Evolutionary conservation across 345 rosid species (phyloP).

Genomic region (Pelargonium nanum): DNA sequence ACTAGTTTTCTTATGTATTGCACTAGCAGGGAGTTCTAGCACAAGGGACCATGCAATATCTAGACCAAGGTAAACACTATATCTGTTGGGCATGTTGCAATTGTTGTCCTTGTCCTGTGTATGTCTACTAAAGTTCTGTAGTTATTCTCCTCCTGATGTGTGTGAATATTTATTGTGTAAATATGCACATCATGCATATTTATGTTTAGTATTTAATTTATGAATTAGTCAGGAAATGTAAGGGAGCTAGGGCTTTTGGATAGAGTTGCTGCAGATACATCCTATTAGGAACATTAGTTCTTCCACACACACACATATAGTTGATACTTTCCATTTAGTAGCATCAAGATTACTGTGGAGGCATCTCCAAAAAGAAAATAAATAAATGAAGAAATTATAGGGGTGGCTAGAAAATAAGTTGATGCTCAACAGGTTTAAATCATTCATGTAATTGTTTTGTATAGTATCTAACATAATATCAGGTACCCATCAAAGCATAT

Average conservation of each 20-base stretch:
- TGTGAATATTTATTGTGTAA: not conserved
- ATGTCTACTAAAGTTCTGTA: not conserved
- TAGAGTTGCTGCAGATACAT: not conserved
- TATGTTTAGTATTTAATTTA: too few species aligned
- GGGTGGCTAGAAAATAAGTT: too few species aligned
- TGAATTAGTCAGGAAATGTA: not conserved
- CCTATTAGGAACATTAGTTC: not conserved
- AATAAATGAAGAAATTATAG: too few species aligned
- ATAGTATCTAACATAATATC: too few species aligned
- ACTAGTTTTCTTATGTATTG: not conserved
- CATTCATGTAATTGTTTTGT: too few species aligned
- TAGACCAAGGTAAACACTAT: conserved; percentile 36
- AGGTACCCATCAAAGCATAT: too few species aligned
- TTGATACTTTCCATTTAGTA: too few species aligned
- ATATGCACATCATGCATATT: not conserved
- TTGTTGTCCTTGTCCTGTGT: conserved; percentile 2
- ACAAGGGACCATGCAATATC: conserved; percentile 29
- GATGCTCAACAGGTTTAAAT: too few species aligned
- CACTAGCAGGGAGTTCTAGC: conserved; percentile 43
- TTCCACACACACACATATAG: not conserved
- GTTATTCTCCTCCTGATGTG: not conserved
- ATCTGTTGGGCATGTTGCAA: not conserved
- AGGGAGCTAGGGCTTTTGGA: not conserved
- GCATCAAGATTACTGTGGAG: too few species aligned
- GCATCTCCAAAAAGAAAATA: too few species aligned